A percentile compares a stretch with the other conserved stretches of the same genome.
phyloP scores from a whole-genome alignment of 768 basidiomycete genomes.

The Lyophyllum semitale region DNA sequence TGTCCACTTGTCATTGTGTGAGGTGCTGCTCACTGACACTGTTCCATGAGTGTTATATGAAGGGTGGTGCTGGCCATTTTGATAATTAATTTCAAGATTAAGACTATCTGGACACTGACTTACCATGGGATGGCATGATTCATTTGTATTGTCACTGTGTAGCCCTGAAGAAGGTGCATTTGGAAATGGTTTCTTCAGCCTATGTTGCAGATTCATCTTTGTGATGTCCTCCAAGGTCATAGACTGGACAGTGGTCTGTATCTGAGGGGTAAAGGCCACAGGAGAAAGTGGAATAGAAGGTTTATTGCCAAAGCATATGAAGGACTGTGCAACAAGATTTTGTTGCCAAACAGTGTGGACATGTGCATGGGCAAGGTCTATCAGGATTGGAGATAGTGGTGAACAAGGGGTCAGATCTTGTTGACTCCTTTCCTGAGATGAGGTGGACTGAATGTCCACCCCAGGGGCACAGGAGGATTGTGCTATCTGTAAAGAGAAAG shows the following conservation, averaged over 20 bases:
- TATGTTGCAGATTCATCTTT: slow-evolving; percentile 2
- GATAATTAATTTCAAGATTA: too few species aligned
- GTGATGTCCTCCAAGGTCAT: not conserved
- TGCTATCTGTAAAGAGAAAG: too few species aligned
- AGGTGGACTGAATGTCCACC: too few species aligned
- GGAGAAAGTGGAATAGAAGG: not conserved
- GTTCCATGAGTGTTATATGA: too few species aligned
- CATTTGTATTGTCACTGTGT: too few species aligned
- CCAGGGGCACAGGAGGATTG: too few species aligned
- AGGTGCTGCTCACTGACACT: too few species aligned
- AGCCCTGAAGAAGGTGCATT: not conserved
- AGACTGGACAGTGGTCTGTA: not conserved
- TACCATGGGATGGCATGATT: too few species aligned
- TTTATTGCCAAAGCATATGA: not conserved
- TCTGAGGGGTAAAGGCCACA: not conserved
- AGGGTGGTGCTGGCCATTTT: too few species aligned
- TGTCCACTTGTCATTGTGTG: too few species aligned
- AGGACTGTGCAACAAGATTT: not conserved
- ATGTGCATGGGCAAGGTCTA: not conserved
- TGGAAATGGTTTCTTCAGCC: not conserved
- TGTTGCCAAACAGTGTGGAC: not conserved
- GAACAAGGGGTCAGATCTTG: not conserved
- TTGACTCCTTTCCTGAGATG: not conserved
- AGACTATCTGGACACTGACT: too few species aligned
- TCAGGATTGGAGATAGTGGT: not conserved